Base-by-base conservation (phyloP, 495 filamentous ascomycete species). In the Lasiosphaeria ovina region DNA sequence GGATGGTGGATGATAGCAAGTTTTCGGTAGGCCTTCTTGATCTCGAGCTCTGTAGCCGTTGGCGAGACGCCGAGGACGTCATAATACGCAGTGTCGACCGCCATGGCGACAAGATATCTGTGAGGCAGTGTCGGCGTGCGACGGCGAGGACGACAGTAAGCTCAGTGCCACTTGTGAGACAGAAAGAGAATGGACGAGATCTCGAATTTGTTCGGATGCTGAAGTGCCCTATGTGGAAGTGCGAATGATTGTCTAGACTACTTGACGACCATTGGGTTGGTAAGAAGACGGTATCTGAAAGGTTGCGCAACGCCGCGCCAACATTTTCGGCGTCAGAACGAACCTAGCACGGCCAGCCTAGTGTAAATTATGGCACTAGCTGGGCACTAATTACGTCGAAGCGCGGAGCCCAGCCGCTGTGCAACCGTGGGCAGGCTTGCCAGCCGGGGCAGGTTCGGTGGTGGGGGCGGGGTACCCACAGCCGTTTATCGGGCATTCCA, bases 11-110 rank as follows among this genome's bases (percentile, higher is more conserved):
- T 71, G 68, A 99, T 96, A 50, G 94, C 94, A 35, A 94, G 87
- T 75, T 93, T 98, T 61, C 94, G 84, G 74, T 99, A 99, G n/a
- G 94, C 94, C 76, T 98, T 98, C 80, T 99, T 99, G 77, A 99
- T 97, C 63, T 99, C 95, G 7, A 98, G 86, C 71, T 96, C 92
- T 57, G 91, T 89, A 16, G 94, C 95, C 10, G 87, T 91, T 47
- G 93, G 88, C 72, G 86, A 83, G 67, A 99, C 95, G 59, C 88
- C 89, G 12, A 99, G 82, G 66, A 83, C 86, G 73, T 98, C 95
- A 76, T 98, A 98, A 76, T 94, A 94, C 57, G 83, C 76, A 32
- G 89, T 93, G 68, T 94, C 90, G 56, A 87, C 90, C 61, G 93
- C 90, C 90, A 93, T 93, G 62, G 62, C 79, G 69, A 44, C 49